Base-by-base conservation (phyloP, 805 yeast genomes). In the Lipomyces kockii region DNA sequence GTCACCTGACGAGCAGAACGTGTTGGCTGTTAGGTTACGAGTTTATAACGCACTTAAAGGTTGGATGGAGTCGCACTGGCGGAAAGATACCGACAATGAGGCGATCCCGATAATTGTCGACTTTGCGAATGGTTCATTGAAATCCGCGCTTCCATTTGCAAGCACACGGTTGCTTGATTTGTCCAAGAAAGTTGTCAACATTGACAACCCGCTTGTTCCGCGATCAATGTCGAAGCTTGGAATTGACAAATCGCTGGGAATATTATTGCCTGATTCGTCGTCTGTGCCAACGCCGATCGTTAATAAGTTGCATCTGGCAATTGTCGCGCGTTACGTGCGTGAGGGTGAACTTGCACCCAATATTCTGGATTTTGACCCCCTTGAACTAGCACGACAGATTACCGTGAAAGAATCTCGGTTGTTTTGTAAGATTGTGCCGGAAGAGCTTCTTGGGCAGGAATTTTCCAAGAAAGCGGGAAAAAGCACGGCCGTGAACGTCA, bases 21-120 rank as follows among this genome's bases (percentile, higher is more conserved):
- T 59, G 37, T 55, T 64, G 7, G 65, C 73, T 8, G 67, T 65
- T 3, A 60, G 65, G 17, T 57, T 71, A 14, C 67, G 73, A 58
- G 87, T 92, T 52, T 86, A 89, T 71, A 86, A 85, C 71, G 82
- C 89, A 76, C 85, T 92, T 75, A 90, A 87, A 76, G 80, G 86
- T 46, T 94, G 99, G 99, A 79, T 94, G 77, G 97, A 92, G 77
- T 88, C 95, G 61, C 92, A 89, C 76, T 94, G 97, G 97, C 55
- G 53, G 32, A 64, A 55, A 29, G 70, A 65, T 9, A 25, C 53
- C 14, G 74, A 72, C 57, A 60, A 64, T 39, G 72, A 66, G 20
- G 73, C 73, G 34, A 46, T 72, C 49, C 65, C 70, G 25, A 60
- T 67, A 11, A 69, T 72, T 43, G 35, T 51, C 11, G 67, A 65